Evolutionary conservation across 2,329 filamentous ascomycete species (phyloP).

Genomic region (Clarireedia homoeocarpa): DNA sequence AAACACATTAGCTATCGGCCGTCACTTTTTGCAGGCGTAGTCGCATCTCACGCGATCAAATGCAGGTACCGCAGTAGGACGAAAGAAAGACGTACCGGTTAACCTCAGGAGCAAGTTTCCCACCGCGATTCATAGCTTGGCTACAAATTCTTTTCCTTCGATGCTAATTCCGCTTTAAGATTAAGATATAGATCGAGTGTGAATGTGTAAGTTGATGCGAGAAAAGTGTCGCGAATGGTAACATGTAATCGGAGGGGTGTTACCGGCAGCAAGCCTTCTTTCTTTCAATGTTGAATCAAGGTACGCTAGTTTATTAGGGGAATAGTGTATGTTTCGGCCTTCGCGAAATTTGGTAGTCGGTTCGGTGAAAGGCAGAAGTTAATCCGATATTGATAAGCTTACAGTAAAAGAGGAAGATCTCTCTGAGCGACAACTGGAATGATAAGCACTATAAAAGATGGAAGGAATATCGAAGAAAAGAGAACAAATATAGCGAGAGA

Average conservation of each 20-base stretch:
- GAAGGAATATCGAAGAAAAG: background rate
- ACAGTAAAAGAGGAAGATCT: background rate
- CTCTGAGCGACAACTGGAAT: too few species aligned
- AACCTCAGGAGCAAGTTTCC: conserved; percentile 98
- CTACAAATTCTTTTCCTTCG: conserved; percentile 18
- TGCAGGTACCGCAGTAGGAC: background rate
- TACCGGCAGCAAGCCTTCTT: conserved; percentile 8
- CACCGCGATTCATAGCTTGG: conserved; percentile 89
- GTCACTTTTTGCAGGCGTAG: background rate
- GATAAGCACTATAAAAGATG: background rate
- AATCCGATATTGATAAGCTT: conserved; percentile 6
- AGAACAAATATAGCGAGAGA: background rate
- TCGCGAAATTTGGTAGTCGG: background rate
- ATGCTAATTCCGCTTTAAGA: background rate
- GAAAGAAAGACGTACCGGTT: conserved; percentile 65
- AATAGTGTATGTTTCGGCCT: background rate
- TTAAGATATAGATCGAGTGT: too few species aligned
- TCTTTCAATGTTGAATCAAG: conserved; percentile 5
- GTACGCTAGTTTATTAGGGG: background rate
- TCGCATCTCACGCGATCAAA: conserved; percentile 1
- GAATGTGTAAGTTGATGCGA: conserved; percentile 3
- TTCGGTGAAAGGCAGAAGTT: background rate
- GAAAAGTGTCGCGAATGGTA: conserved; percentile 5
- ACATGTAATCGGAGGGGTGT: conserved; percentile 6
- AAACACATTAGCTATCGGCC: conserved; percentile 20